Evolutionary conservation across 805 yeast species (phyloP).

Genomic region (Scheffersomyces spartinae): DNA sequence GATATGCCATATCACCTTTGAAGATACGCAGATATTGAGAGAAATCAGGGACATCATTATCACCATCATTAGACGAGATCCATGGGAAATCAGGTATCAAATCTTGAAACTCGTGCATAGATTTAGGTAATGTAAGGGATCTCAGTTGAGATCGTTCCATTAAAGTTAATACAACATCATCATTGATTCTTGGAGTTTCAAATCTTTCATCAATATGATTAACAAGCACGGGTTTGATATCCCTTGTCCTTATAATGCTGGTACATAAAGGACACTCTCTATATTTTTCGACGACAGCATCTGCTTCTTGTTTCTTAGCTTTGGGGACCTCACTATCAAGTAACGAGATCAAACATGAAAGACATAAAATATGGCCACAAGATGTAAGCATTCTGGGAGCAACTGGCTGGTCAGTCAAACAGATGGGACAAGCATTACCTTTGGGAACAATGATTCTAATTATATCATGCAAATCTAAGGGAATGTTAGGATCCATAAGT

Average conservation of each 20-base stretch:
- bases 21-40: constrained; percentile 51
- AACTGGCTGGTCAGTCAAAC: constrained; percentile 69
- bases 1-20: constrained; percentile 48
- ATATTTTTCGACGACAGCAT: constrained; percentile 31
- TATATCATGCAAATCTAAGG: constrained; percentile 49
- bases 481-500: constrained; percentile 62
- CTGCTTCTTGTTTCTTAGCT: constrained; percentile 22
- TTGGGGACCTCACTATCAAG: constrained; percentile 42
- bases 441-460: constrained; percentile 65
- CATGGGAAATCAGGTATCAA: constrained; percentile 44
- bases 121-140: constrained; percentile 37
- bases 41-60: constrained; percentile 10
- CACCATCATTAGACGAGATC: constrained; percentile 16
- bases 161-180: constrained; percentile 47
- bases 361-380: constrained; percentile 90
- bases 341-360: constrained; percentile 66
- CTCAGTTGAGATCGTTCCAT: constrained; percentile 38
- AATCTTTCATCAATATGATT: constrained; percentile 39
- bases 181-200: constrained; percentile 46
- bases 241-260: constrained; percentile 37
- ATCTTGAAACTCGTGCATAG: constrained; percentile 14
- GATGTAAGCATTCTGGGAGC: constrained; percentile 87
- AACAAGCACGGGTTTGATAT: constrained; percentile 53
- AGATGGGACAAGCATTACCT: constrained; percentile 82
- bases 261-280: constrained; percentile 79